phyloP scores from a whole-genome alignment of 176 grass and related monocot species.

The Lolium rigidum region DNA sequence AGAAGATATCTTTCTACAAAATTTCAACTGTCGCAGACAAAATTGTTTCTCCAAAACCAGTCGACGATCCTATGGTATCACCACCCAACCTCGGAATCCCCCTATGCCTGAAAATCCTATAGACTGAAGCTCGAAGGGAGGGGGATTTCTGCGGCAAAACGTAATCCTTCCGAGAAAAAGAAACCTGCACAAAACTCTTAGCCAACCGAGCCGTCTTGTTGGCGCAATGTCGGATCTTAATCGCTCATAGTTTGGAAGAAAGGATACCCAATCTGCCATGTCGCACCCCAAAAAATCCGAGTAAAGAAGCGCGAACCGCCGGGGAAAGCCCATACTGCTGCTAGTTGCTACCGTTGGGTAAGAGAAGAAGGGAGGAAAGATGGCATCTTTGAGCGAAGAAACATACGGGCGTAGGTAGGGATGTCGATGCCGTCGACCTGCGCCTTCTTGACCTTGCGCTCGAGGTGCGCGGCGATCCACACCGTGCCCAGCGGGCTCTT shows the following conservation, averaged over 20 bases:
- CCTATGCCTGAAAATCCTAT: not conserved
- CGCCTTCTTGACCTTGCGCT: constrained; percentile 87
- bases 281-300: not conserved
- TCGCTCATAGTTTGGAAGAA: not conserved
- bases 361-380: not conserved
- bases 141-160: not conserved
- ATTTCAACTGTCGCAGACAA: not conserved
- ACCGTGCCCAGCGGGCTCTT: constrained; percentile 74
- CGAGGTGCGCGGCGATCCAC: constrained; percentile 93
- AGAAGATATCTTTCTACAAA: constrained; percentile 14
- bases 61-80: no score
- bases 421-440: constrained; percentile 86
- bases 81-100: no score
- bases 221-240: not conserved
- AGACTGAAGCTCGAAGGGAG: no score
- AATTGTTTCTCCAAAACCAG: no score
- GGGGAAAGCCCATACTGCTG: not conserved
- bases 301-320: not conserved
- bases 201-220: not conserved
- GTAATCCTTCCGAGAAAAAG: not conserved
- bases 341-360: constrained; percentile 8
- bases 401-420: constrained; percentile 62
- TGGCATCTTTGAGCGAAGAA: not conserved
- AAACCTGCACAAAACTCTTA: not conserved
- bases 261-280: not conserved